Evolutionary conservation across 352 stramenopile species (phyloP), one percentile per base, ranked within the genome.

Genomic region (Peronospora farinosa): DNA sequence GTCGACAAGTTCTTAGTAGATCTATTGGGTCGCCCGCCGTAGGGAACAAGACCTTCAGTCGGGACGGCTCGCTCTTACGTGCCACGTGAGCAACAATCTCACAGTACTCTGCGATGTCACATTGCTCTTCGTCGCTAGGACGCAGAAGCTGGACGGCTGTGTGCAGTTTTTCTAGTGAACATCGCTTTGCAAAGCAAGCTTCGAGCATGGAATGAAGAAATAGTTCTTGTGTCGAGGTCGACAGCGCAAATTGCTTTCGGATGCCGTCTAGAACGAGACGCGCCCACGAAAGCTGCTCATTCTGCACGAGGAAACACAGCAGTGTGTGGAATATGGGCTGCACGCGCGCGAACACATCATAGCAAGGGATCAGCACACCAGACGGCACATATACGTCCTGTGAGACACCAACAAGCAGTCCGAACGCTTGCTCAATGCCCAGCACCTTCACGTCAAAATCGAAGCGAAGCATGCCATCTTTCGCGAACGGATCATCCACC

Each of bases 191-290:
- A 47, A 79, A 89, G 17, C 75, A 81, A 2, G 69, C 67, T 50
- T 91, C 82, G 3, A 93, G 69, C 64, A 88, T 88, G 9, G 79
- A 71, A 44, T 90, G 77, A 15, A 93, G 60, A 28, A 93, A 88
- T 15, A 93, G 58, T 35, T 93, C 82, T 28, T 86, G 78, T 9
- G 79, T 90, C 13, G 74, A 64, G 2, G 78, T 88, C 1, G 82
- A 74, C 7, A 91, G 54, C 12, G 71, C 76, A 41, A 78, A 86
- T 5, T 81, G 63, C 11, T 60, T 60, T 0, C 69, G 66, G 17
- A 93, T 57, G 0, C 69, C 63, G 4, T 62, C 27, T 5, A 91
- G 39, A 30, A 90, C 62, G 9, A 67, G 43, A 40, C 60, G 45
- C 2, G 79, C 74, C 78, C 78, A 86, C 1, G 53, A 51, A 2